These are phyloP conservation scores for Cnidoscolus chayamansa DNA, from an alignment of 441 rosid genomes.

Conservation along the genomic window DNA sequence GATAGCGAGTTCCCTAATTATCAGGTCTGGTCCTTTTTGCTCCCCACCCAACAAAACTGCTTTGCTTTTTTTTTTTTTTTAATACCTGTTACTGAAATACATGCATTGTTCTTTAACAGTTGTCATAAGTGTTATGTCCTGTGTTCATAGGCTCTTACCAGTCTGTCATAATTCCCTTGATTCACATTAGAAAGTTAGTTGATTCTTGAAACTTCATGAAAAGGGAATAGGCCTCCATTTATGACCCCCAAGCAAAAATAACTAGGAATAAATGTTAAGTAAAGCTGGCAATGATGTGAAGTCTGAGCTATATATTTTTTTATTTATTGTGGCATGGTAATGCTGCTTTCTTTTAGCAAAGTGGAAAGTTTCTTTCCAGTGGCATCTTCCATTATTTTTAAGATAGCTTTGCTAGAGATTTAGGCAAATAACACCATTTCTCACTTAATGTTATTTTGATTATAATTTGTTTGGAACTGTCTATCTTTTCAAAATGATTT, in stretches of 20 bases:
- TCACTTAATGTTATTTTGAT: background rate
- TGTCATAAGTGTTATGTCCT: background rate
- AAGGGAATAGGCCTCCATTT: background rate
- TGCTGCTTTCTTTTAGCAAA: background rate
- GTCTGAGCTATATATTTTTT: background rate
- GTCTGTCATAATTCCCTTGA: background rate
- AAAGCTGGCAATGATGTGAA: background rate
- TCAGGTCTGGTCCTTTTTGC: slow-evolving; percentile 54
- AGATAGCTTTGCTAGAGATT: no score
- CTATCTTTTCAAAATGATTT: background rate
- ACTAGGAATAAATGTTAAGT: background rate
- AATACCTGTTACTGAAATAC: background rate
- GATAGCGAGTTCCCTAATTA: slow-evolving; percentile 86
- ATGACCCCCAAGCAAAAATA: background rate
- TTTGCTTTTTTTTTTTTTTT: no score
- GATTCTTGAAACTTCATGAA: background rate
- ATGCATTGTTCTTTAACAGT: background rate
- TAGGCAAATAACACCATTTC: background rate
- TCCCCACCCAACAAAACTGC: background rate
- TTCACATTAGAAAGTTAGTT: background rate
- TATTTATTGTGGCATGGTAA: background rate
- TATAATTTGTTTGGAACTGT: background rate
- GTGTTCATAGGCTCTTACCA: background rate
- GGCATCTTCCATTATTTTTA: background rate
- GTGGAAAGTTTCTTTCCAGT: background rate